These are phyloP conservation scores for Aegilops bicornis DNA, from an alignment of 176 grass and related monocot species.

Conservation along the genomic window DNA sequence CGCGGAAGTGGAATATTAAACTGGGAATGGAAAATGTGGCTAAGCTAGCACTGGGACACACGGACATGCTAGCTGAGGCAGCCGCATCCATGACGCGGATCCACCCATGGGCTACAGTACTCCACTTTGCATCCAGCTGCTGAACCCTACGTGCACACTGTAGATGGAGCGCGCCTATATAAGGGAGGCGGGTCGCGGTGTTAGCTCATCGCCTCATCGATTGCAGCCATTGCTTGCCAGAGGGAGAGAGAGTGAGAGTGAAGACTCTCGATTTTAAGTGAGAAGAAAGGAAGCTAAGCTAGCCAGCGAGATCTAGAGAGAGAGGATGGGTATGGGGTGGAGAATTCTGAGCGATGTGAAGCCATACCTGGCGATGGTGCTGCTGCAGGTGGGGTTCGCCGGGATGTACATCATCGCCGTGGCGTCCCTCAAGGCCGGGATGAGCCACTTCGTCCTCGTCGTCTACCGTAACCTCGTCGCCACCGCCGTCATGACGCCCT, in stretches of 20 bases:
- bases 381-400: constrained; percentile 83
- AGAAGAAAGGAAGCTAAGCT: neutral
- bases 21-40: constrained; percentile 26
- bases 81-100: constrained; percentile 49
- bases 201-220: constrained; percentile 45
- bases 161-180: constrained; percentile 45
- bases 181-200: constrained; percentile 13
- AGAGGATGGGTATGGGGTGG: constrained; percentile 39
- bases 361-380: constrained; percentile 86
- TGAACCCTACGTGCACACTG: neutral
- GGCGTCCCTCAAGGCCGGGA: constrained; percentile 70
- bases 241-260: neutral
- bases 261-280: neutral
- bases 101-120: constrained; percentile 34
- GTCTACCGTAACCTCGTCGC: constrained; percentile 79
- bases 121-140: neutral
- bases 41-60: constrained; percentile 19
- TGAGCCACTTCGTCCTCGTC: constrained; percentile 91
- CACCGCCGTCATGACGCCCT: constrained; percentile 64
- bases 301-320: neutral
- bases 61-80: neutral
- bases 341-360: constrained; percentile 51
- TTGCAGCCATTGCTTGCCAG: constrained; percentile 2
- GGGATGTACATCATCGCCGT: constrained; percentile 87
- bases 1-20: constrained; percentile 62